Percentiles rank a stretch among this genome's conserved stretches.
These are phyloP conservation scores for Aspergillus hancockii DNA, from an alignment of 495 filamentous ascomycete species.

Conservation along the genomic window DNA sequence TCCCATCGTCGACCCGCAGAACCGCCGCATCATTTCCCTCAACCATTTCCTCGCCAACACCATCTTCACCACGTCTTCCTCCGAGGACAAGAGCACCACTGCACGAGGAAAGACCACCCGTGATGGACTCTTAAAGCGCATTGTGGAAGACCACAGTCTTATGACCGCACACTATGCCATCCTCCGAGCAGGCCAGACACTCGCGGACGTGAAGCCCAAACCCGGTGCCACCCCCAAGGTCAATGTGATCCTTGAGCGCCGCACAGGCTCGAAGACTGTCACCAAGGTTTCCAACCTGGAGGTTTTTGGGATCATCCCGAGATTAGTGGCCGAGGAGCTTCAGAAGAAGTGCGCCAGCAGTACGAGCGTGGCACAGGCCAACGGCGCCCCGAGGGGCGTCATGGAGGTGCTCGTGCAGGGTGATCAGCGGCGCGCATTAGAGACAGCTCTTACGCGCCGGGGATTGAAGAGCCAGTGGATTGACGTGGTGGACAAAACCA, in stretches of 20 bases:
- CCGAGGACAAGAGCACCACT: conserved; percentile 58
- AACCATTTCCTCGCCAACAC: conserved; percentile 64
- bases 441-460: conserved; percentile 60
- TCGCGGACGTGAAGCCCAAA: conserved; percentile 60
- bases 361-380: conserved; percentile 63
- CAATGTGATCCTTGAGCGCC: conserved; percentile 59
- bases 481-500: conserved; percentile 68
- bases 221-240: conserved; percentile 62
- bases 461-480: conserved; percentile 62
- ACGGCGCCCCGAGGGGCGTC: conserved; percentile 61
- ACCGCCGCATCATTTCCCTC: conserved; percentile 65
- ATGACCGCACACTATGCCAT: conserved; percentile 55
- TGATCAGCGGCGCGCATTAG: conserved; percentile 61
- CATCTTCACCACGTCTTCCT: conserved; percentile 52
- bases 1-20: conserved; percentile 54
- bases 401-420: conserved; percentile 76
- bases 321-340: conserved; percentile 65
- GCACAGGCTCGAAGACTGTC: conserved; percentile 68
- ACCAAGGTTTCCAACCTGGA: conserved; percentile 67
- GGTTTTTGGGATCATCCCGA: conserved; percentile 61
- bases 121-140: conserved; percentile 61
- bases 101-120: conserved; percentile 61
- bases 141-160: conserved; percentile 52
- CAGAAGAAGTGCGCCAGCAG: conserved; percentile 71
- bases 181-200: conserved; percentile 52